Percentiles rank a stretch among this genome's conserved stretches.
These are phyloP conservation scores for Aphanomyces cochlioides DNA, from an alignment of 352 stramenopile species.

Conservation along the genomic window DNA sequence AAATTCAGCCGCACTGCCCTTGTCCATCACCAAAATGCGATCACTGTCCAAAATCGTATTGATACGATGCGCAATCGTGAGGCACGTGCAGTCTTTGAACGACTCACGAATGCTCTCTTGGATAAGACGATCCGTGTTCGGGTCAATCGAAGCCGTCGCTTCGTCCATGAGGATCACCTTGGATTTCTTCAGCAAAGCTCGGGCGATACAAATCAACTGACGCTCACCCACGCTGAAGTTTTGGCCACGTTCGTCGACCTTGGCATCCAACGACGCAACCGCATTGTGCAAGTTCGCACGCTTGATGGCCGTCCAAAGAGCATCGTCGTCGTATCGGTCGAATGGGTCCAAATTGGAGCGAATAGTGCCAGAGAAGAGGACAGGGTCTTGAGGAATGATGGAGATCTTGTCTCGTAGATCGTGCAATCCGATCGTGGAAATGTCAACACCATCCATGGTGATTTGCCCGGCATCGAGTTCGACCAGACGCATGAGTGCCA, in stretches of 20 bases:
- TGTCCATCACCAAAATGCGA: constrained; percentile 78
- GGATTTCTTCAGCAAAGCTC: constrained; percentile 67
- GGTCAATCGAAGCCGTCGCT: constrained; percentile 68
- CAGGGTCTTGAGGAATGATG: constrained; percentile 64
- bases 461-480: constrained; percentile 62
- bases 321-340: constrained; percentile 78
- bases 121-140: constrained; percentile 13
- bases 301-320: constrained; percentile 77
- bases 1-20: constrained; percentile 74
- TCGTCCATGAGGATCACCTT: constrained; percentile 82
- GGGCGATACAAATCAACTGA: constrained; percentile 86
- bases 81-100: constrained; percentile 77
- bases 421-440: constrained; percentile 26
- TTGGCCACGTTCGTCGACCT: constrained; percentile 72
- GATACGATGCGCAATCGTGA: constrained; percentile 92
- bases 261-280: constrained; percentile 4
- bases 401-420: constrained; percentile 11
- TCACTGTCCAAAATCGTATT: constrained; percentile 91
- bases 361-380: constrained; percentile 82
- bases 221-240: constrained; percentile 89
- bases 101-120: constrained; percentile 34
- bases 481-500: constrained; percentile 70
- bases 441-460: constrained; percentile 70
- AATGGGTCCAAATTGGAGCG: constrained; percentile 93
- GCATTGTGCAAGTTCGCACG: constrained; percentile 29